Evolutionary conservation across 176 grass and related monocot genomes (phyloP).

Genomic region (Ampelocalamus luodianensis): DNA sequence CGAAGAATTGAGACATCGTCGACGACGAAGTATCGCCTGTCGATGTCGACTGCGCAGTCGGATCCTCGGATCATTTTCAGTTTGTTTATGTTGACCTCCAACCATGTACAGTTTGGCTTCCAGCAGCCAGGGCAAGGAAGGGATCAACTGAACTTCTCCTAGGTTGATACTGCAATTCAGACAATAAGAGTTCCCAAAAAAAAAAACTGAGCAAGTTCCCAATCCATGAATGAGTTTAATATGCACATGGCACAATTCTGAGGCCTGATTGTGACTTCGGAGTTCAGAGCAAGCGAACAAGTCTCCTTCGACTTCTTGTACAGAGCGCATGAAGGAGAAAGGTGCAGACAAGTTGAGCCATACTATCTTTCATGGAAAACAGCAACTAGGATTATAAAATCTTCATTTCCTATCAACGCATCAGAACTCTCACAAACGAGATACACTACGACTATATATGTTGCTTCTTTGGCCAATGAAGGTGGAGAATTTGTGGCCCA

Average conservation of each 20-base stretch:
- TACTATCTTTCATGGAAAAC: neutral
- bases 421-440: neutral
- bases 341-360: neutral
- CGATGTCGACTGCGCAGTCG: neutral
- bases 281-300: neutral
- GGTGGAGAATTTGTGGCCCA: neutral
- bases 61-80: neutral
- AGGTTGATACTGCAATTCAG: neutral
- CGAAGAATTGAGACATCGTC: neutral
- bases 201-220: no score
- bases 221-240: neutral
- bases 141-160: neutral
- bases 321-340: neutral
- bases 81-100: neutral
- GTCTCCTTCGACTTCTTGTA: no score
- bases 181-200: neutral
- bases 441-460: neutral
- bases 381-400: neutral
- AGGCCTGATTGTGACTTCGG: neutral
- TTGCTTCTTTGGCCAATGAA: neutral
- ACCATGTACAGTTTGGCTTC: neutral
- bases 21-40: neutral
- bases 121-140: neutral
- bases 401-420: neutral
- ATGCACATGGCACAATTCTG: neutral